Percentiles rank a stretch among this genome's conserved stretches.
These are phyloP conservation scores for Rosa chinensis DNA, from an alignment of 306 rosid genomes.

Conservation along the genomic window DNA sequence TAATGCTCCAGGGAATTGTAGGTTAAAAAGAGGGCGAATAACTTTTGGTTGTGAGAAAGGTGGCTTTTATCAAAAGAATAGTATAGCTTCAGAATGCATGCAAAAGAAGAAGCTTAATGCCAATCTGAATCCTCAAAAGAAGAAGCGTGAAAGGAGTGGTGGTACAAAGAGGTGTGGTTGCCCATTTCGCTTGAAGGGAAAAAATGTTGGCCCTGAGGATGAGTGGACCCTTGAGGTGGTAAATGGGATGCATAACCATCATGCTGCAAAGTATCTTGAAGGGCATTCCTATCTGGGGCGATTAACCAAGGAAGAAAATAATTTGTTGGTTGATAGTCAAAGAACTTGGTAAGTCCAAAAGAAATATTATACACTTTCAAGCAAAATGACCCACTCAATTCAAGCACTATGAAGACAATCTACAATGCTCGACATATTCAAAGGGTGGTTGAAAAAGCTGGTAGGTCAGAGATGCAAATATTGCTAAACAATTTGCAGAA, in stretches of 20 bases:
- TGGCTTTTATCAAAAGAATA: neutral
- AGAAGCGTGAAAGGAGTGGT: neutral
- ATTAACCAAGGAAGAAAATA: neutral
- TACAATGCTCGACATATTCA: neutral
- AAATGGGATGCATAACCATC: neutral
- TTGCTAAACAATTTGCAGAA: neutral
- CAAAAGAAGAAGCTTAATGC: neutral
- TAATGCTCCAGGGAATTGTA: neutral
- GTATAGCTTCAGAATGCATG: too few species aligned
- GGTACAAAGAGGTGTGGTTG: conserved; percentile 10
- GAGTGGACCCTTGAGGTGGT: neutral
- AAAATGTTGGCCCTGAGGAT: neutral
- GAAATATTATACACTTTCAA: conserved; percentile 1
- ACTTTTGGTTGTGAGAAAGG: conserved; percentile 3
- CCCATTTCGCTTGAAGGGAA: neutral
- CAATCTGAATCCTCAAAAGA: neutral
- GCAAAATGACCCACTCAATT: neutral
- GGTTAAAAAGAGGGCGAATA: neutral
- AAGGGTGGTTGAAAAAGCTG: neutral
- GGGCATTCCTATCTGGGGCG: neutral
- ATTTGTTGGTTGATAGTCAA: neutral
- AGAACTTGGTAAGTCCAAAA: neutral
- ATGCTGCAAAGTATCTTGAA: neutral
- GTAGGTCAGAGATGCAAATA: neutral
- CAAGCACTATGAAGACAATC: neutral